Conservation (phyloP, 176 grass and related monocot species). For the Zea mays region Zm-B73-REFERENCE-NAM-5.0 NC_050105.1:124985001-124985500, state of each 20-base stretch:
- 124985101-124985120: conserved; percentile 86
- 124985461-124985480: no score
- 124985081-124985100: conserved; percentile 87
- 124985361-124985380: no score
- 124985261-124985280: no score
- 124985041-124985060: conserved; percentile 31
- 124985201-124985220: conserved; percentile 80
- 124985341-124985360: no score
- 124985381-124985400: no score
- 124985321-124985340: no score
- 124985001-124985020: not conserved
- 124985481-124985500: no score
- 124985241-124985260: conserved; percentile 38
- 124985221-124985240: conserved; percentile 88
- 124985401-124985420: no score
- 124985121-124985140: conserved; percentile 23
- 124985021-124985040: conserved; percentile 33
- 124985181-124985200: conserved; percentile 82
- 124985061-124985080: conserved; percentile 62
- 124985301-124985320: no score
- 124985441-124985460: no score
- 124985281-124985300: no score
- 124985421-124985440: no score
- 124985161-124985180: conserved; percentile 74
- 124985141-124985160: conserved; percentile 58